Evolutionary conservation across 2,329 filamentous ascomycete genomes (phyloP).

Genomic region (Penicillium sp.): DNA sequence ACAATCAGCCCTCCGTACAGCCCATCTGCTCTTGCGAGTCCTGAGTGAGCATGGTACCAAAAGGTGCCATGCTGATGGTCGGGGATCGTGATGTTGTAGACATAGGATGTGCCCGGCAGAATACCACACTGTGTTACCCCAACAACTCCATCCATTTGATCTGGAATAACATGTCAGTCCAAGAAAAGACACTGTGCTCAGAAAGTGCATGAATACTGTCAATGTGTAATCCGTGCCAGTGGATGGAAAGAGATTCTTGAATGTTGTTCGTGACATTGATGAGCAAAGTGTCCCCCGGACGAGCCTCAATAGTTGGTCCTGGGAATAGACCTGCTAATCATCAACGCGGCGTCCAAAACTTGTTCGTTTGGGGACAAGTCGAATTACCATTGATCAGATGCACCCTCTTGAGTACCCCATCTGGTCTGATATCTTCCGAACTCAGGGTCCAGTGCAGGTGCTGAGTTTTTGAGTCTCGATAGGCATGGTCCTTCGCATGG

Average conservation of each 20-base stretch:
- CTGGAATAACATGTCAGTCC: conserved; percentile 6
- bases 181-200: neutral
- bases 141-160: conserved; percentile 65
- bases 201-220: conserved; percentile 24
- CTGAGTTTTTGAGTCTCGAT: conserved; percentile 35
- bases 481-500: conserved; percentile 45
- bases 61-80: conserved; percentile 45
- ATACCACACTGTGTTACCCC: conserved; percentile 68
- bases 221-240: conserved; percentile 51
- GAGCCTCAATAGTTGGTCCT: conserved; percentile 50
- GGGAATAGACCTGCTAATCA: conserved; percentile 40
- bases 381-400: conserved; percentile 50
- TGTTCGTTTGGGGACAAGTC: neutral
- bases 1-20: conserved; percentile 50
- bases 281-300: conserved; percentile 47
- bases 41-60: conserved; percentile 51
- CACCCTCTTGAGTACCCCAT: conserved; percentile 52
- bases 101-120: conserved; percentile 52
- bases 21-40: conserved; percentile 45
- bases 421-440: conserved; percentile 40
- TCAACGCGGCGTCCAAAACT: neutral
- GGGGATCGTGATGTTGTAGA: conserved; percentile 43
- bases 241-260: conserved; percentile 42
- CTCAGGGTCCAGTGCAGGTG: conserved; percentile 45
- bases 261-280: conserved; percentile 46